Evolutionary conservation across 179 eudicot genomes (phyloP).

Genomic region (Camellia oleifera): DNA sequence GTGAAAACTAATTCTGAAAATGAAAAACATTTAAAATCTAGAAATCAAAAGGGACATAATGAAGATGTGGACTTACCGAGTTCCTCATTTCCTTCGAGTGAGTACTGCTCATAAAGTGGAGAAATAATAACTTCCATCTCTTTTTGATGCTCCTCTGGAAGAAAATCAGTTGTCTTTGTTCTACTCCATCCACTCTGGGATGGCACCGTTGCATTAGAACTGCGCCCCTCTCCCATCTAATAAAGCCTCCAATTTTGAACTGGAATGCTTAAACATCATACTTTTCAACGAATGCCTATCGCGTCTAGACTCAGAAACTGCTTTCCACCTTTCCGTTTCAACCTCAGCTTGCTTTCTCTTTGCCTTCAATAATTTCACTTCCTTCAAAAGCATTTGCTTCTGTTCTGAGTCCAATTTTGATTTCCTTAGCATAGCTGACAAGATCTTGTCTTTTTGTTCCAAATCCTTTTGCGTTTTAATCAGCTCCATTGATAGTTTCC

Average conservation of each 20-base stretch:
- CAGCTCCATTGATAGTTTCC: constrained; percentile 58
- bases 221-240: constrained; percentile 27
- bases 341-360: constrained; percentile 54
- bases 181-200: constrained; percentile 21
- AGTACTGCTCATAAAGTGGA: constrained; percentile 26
- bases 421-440: constrained; percentile 78
- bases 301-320: constrained; percentile 41
- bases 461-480: constrained; percentile 56
- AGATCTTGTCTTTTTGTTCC: constrained; percentile 78
- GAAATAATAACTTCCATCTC: constrained; percentile 27
- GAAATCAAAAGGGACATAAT: not conserved
- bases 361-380: constrained; percentile 52
- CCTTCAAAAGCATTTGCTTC: constrained; percentile 62
- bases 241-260: constrained; percentile 38
- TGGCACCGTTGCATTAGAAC: constrained; percentile 20
- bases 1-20: no score
- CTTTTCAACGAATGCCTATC: constrained; percentile 58
- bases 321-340: constrained; percentile 46
- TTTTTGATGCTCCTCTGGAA: constrained; percentile 33
- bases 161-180: constrained; percentile 21
- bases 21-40: not conserved
- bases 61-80: constrained; percentile 42
- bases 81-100: constrained; percentile 31
- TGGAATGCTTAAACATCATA: constrained; percentile 53
- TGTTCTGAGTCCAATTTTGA: constrained; percentile 58